Evolutionary conservation across 129 eudicot genomes (phyloP).

Genomic region (Arctium lappa): DNA sequence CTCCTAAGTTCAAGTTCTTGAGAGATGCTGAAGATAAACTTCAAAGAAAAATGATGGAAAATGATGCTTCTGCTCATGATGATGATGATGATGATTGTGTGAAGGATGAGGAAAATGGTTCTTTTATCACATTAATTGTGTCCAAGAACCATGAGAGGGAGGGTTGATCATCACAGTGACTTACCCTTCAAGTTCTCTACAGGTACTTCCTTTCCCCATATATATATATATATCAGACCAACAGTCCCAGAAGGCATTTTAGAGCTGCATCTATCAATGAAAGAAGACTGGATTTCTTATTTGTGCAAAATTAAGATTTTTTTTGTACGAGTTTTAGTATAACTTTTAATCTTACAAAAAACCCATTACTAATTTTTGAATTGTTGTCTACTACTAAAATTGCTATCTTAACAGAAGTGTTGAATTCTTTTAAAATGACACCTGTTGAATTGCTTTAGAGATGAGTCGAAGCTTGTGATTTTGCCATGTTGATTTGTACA

Average conservation of each 20-base stretch:
- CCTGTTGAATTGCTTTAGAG: background rate
- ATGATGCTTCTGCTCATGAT: slow-evolving; percentile 24
- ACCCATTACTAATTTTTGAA: slow-evolving; percentile 13
- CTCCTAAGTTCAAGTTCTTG: slow-evolving; percentile 78
- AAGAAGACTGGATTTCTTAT: slow-evolving; percentile 4
- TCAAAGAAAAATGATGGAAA: slow-evolving; percentile 38
- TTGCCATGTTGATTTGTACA: slow-evolving; percentile 1
- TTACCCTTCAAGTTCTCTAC: background rate
- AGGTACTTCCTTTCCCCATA: slow-evolving; percentile 6
- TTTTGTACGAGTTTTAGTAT: slow-evolving; percentile 23
- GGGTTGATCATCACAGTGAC: background rate
- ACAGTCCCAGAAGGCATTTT: slow-evolving; percentile 10
- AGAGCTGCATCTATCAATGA: background rate
- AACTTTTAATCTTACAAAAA: slow-evolving; percentile 24
- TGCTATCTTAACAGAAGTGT: slow-evolving; percentile 13
- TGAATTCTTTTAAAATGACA: background rate
- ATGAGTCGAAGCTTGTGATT: background rate
- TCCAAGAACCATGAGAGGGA: slow-evolving; percentile 17
- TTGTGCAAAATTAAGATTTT: slow-evolving; percentile 24
- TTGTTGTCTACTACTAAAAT: slow-evolving; percentile 7
- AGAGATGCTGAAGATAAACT: slow-evolving; percentile 89
- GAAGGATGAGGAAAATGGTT: slow-evolving; percentile 26
- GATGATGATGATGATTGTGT: slow-evolving; percentile 6
- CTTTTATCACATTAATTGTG: slow-evolving; percentile 25
- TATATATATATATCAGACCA: background rate